Conservation (phyloP, 805 yeast species). For the Wickerhamomyces canadensis region DNA sequence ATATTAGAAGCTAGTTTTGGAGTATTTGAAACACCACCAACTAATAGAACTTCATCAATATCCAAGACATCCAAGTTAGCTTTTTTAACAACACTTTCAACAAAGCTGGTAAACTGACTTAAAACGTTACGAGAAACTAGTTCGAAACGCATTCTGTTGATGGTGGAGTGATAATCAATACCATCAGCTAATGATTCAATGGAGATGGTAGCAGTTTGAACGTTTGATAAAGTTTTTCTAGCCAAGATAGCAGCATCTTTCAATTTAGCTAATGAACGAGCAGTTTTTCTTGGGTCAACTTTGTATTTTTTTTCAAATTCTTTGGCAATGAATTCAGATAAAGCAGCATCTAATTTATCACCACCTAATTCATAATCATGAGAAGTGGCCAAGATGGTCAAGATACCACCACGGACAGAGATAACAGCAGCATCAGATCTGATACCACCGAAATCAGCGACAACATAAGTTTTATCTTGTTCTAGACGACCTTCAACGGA, state of each 20-base stretch:
- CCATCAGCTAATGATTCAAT: slow-evolving; percentile 95
- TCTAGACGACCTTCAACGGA: slow-evolving; percentile 30
- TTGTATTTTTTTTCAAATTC: slow-evolving; percentile 89
- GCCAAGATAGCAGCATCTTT: slow-evolving; percentile 75
- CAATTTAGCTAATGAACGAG: slow-evolving; percentile 85
- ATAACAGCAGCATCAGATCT: slow-evolving; percentile 94
- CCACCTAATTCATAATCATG: slow-evolving; percentile 87
- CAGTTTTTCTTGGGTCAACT: slow-evolving; percentile 72
- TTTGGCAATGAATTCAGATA: slow-evolving; percentile 80
- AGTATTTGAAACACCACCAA: slow-evolving; percentile 89
- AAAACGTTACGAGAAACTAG: slow-evolving; percentile 76
- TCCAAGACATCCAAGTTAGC: slow-evolving; percentile 83
- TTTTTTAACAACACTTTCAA: slow-evolving; percentile 67
- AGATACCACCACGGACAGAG: slow-evolving; percentile 89
- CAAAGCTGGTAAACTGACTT: slow-evolving; percentile 69
- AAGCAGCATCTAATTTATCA: slow-evolving; percentile 70
- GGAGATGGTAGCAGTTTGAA: slow-evolving; percentile 82
- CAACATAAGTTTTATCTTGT: slow-evolving; percentile 76
- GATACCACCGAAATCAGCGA: slow-evolving; percentile 95
- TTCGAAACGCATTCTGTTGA: slow-evolving; percentile 93
- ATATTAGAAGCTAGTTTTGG: slow-evolving; percentile 84
- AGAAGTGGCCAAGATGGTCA: slow-evolving; percentile 80
- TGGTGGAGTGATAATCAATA: slow-evolving; percentile 83
- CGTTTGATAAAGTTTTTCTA: slow-evolving; percentile 89
- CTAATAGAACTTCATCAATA: slow-evolving; percentile 84